Evolutionary conservation across 2,329 filamentous ascomycete genomes (phyloP).

Genomic region (Dactylella cylindrospora): DNA sequence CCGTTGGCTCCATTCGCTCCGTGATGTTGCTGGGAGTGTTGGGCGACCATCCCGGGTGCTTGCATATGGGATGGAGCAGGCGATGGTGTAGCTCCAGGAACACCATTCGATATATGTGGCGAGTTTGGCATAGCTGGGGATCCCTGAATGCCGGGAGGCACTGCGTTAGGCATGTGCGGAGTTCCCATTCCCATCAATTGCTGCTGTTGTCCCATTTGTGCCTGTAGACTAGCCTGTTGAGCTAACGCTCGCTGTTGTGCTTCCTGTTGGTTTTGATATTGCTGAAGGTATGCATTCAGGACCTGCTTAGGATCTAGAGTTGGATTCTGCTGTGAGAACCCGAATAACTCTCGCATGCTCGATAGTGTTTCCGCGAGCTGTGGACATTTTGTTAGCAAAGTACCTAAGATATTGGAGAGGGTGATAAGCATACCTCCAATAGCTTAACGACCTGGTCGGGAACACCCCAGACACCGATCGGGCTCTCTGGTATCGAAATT

Average conservation of each 20-base stretch:
- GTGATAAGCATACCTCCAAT: constrained; percentile 59
- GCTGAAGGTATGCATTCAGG: constrained; percentile 55
- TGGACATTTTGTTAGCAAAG: constrained; percentile 29
- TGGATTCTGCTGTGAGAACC: constrained; percentile 61
- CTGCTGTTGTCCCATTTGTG: constrained; percentile 45
- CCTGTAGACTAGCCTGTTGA: constrained; percentile 49
- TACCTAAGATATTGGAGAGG: constrained; percentile 12
- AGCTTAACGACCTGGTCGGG: constrained; percentile 62
- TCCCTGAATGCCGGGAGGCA: constrained; percentile 46
- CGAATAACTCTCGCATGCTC: constrained; percentile 63
- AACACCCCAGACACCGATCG: constrained; percentile 59
- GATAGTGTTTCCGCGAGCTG: constrained; percentile 68
- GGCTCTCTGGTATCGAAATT: constrained; percentile 53
- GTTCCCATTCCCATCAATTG: constrained; percentile 48
- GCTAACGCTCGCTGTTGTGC: constrained; percentile 48
- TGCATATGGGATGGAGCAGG: constrained; percentile 66
- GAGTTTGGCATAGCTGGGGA: constrained; percentile 48
- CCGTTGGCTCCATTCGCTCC: constrained; percentile 49
- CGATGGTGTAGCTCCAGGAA: constrained; percentile 48
- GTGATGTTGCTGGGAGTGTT: constrained; percentile 69
- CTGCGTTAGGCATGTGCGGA: constrained; percentile 46
- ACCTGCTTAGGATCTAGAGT: constrained; percentile 61
- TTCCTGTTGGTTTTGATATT: constrained; percentile 52
- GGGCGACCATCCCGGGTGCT: constrained; percentile 66
- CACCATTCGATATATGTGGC: constrained; percentile 45